A percentile compares a stretch with the other conserved stretches of the same genome.
Conservation (phyloP, 2,329 filamentous ascomycete genomes). For the Alternaria brassicae region DNA sequence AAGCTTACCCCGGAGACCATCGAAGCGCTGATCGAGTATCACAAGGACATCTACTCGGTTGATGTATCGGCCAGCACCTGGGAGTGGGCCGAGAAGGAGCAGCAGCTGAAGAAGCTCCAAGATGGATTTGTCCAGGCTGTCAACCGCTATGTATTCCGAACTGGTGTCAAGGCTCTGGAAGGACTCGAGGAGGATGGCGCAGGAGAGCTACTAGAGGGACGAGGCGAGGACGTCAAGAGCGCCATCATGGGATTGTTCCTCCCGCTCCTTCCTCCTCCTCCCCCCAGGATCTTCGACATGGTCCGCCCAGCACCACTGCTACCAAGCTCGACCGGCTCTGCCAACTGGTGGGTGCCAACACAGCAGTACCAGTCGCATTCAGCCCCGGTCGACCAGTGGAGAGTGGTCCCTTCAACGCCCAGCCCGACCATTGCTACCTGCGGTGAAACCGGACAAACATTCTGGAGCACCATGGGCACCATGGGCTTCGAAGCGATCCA, state of each 20-base stretch:
- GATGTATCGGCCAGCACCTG: slow-evolving; percentile 89
- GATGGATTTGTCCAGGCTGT: slow-evolving; percentile 95
- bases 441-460: slow-evolving; percentile 72
- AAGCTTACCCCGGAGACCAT: slow-evolving; percentile 97
- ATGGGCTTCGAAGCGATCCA: slow-evolving; percentile 71
- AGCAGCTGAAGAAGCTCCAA: slow-evolving; percentile 95
- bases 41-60: slow-evolving; percentile 93
- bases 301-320: slow-evolving; percentile 85
- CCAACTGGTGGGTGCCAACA: slow-evolving; percentile 80
- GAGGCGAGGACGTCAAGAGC: slow-evolving; percentile 91
- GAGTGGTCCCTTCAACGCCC: slow-evolving; percentile 86
- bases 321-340: slow-evolving; percentile 77
- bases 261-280: slow-evolving; percentile 84
- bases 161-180: slow-evolving; percentile 86
- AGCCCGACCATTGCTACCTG: slow-evolving; percentile 73
- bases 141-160: slow-evolving; percentile 96
- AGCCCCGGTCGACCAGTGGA: slow-evolving; percentile 84
- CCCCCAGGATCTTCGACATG: slow-evolving; percentile 87
- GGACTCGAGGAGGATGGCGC: slow-evolving; percentile 96
- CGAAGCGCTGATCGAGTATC: slow-evolving; percentile 89
- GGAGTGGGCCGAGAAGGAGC: slow-evolving; percentile 95
- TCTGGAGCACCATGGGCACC: slow-evolving; percentile 75
- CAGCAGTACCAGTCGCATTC: slow-evolving; percentile 66
- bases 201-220: slow-evolving; percentile 88
- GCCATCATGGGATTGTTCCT: slow-evolving; percentile 84